Evolutionary conservation across 2,329 filamentous ascomycete genomes (phyloP).

Genomic region (Leptoxyphium fumago): DNA sequence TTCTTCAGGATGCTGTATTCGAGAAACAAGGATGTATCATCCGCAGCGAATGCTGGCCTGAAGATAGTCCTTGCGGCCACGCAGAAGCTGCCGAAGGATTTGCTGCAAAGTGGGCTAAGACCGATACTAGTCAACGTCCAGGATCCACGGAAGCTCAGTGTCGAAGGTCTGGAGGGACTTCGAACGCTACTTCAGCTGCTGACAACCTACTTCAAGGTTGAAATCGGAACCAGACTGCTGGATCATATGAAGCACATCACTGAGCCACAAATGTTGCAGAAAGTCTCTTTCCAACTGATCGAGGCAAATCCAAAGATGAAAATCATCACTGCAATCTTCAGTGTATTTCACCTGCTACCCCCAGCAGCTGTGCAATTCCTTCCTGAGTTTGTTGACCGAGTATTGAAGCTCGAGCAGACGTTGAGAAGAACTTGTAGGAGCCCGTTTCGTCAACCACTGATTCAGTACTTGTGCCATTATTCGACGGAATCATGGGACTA

Average conservation of each 20-base stretch:
- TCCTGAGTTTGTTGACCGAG: constrained; percentile 73
- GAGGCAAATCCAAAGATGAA: constrained; percentile 90
- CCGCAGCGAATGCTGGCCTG: constrained; percentile 81
- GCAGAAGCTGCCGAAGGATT: constrained; percentile 83
- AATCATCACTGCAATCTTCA: constrained; percentile 85
- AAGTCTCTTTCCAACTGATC: constrained; percentile 85
- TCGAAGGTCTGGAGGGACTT: constrained; percentile 79
- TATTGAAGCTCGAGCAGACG: constrained; percentile 75
- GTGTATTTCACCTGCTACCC: constrained; percentile 93
- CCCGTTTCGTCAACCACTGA: constrained; percentile 78
- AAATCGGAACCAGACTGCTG: constrained; percentile 83
- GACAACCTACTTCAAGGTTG: constrained; percentile 98
- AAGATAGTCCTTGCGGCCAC: constrained; percentile 78
- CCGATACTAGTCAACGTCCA: constrained; percentile 95
- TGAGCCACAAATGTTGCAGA: constrained; percentile 64
- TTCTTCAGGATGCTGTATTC: constrained; percentile 98
- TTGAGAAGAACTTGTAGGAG: constrained; percentile 78
- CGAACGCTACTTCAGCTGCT: constrained; percentile 78
- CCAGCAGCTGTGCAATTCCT: constrained; percentile 83
- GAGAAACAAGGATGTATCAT: constrained; percentile 80
- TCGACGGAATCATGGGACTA: constrained; percentile 74
- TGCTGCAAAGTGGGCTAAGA: constrained; percentile 83
- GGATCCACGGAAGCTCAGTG: constrained; percentile 77
- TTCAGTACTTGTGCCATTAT: constrained; percentile 88
- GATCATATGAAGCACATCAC: constrained; percentile 89